phyloP scores from a whole-genome alignment of 202 grass and related monocot species.

The Schoenoplectus triqueter region DNA sequence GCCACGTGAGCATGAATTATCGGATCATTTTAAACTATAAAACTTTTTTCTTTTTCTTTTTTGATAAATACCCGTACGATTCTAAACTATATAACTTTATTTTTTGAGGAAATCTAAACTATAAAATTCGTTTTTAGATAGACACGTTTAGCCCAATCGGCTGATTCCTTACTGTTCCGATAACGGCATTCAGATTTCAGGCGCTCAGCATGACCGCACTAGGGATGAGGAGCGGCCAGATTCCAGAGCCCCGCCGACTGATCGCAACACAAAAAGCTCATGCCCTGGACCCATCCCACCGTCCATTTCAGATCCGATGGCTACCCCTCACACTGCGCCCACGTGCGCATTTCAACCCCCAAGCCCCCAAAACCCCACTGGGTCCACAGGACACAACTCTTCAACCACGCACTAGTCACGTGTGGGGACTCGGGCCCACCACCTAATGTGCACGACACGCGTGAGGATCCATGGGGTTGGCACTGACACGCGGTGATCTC shows the following conservation, averaged over 20 bases:
- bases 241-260: constrained; percentile 3
- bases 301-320: not conserved
- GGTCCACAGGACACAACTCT: not conserved
- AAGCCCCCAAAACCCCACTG: too few species aligned
- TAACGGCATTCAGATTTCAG: constrained; percentile 4
- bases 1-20: too few species aligned
- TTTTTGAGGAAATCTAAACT: too few species aligned
- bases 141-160: not conserved
- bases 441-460: not conserved
- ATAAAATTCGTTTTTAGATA: too few species aligned
- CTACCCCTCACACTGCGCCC: not conserved
- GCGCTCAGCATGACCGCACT: not conserved
- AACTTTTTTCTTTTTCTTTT: too few species aligned
- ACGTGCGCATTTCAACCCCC: constrained; percentile 8
- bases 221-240: not conserved
- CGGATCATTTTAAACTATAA: too few species aligned
- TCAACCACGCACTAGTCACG: not conserved
- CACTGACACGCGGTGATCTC: not conserved
- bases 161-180: not conserved
- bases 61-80: too few species aligned
- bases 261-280: not conserved
- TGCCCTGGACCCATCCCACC: not conserved
- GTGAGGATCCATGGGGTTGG: not conserved
- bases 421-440: not conserved
- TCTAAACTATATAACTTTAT: too few species aligned